Evolutionary conservation across 306 rosid species (phyloP).

Genomic region (Sophora flavescens): DNA sequence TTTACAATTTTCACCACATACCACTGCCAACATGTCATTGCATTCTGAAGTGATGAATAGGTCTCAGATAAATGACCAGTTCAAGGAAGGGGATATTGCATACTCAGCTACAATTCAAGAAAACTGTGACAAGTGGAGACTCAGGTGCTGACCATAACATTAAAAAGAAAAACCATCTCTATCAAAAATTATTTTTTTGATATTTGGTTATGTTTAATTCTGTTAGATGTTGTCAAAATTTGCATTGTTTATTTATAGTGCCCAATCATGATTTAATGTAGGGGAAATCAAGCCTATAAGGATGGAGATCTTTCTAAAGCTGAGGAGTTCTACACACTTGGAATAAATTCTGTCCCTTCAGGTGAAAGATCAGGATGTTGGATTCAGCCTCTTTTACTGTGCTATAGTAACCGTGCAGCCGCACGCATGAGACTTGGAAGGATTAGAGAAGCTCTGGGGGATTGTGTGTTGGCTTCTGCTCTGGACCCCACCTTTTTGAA

Average conservation of each 20-base stretch:
- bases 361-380: slow-evolving; percentile 68
- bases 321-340: slow-evolving; percentile 80
- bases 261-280: slow-evolving; percentile 47
- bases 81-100: slow-evolving; percentile 49
- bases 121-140: slow-evolving; percentile 82
- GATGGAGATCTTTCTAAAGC: slow-evolving; percentile 80
- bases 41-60: slow-evolving; percentile 45
- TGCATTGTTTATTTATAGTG: slow-evolving; percentile 31
- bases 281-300: slow-evolving; percentile 88
- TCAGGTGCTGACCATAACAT: slow-evolving; percentile 63
- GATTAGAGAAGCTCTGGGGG: slow-evolving; percentile 86
- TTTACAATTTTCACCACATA: slow-evolving; percentile 50
- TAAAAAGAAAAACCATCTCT: neutral
- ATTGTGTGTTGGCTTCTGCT: slow-evolving; percentile 68
- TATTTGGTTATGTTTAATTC: slow-evolving; percentile 40
- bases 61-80: slow-evolving; percentile 52
- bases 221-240: slow-evolving; percentile 31
- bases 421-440: slow-evolving; percentile 78
- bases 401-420: slow-evolving; percentile 93
- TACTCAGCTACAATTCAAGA: slow-evolving; percentile 55
- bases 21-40: slow-evolving; percentile 49
- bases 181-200: slow-evolving; percentile 19
- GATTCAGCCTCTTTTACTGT: slow-evolving; percentile 72
- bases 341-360: slow-evolving; percentile 76
- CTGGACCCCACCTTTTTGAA: slow-evolving; percentile 83